Conservation (phyloP, 139 green algal species). For the Closterium sp. region DNA sequence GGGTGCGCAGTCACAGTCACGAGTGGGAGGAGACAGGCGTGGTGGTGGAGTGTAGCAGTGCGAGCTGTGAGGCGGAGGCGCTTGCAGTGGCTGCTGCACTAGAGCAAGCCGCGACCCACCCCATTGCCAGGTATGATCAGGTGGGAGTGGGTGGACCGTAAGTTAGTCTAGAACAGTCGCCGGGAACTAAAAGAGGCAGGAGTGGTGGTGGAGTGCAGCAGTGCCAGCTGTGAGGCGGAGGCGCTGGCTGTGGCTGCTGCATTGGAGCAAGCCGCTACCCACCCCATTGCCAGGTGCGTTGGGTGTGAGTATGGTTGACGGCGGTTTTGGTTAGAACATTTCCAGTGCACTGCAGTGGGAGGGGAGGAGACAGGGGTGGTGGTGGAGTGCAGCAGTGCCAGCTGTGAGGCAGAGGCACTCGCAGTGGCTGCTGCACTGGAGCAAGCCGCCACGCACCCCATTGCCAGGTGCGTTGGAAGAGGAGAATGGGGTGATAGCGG, state of each 20-base stretch:
- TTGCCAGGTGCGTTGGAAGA: constrained; percentile 18
- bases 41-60: not conserved
- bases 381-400: not conserved
- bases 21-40: not conserved
- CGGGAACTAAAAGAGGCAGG: too few relatives aligned
- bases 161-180: too few relatives aligned
- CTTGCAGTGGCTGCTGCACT: constrained; percentile 14
- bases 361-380: too few relatives aligned
- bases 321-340: too few relatives aligned
- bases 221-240: constrained; percentile 15
- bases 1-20: too few relatives aligned
- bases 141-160: too few relatives aligned
- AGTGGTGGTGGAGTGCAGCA: too few relatives aligned
- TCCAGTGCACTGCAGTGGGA: too few relatives aligned
- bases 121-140: too few relatives aligned
- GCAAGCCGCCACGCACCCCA: constrained; percentile 48
- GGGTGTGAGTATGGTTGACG: too few relatives aligned
- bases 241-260: constrained; percentile 49
- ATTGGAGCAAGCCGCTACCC: constrained; percentile 50
- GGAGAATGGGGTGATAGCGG: too few relatives aligned
- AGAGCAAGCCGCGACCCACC: too few relatives aligned
- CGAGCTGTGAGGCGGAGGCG: constrained; percentile 33
- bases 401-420: constrained; percentile 38
- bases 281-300: constrained; percentile 41
- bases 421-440: constrained; percentile 53